Evolutionary conservation across 2,329 filamentous ascomycete species (phyloP).

Genomic region (Periconia sp.): DNA sequence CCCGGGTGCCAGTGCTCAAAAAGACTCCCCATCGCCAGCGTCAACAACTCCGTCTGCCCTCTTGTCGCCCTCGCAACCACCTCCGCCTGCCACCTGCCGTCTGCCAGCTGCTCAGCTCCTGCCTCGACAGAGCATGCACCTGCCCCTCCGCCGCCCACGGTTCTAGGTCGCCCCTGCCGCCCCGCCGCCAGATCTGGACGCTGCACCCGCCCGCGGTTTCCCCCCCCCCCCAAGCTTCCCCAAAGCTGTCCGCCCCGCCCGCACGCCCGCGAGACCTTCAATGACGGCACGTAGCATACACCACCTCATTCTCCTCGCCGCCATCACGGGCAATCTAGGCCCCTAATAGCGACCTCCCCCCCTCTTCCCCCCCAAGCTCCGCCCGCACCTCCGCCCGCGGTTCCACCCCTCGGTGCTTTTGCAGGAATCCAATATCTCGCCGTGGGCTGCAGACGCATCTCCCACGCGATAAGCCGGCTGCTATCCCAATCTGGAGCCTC

Average conservation of each 20-base stretch:
- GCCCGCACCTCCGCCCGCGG: slow-evolving; percentile 2
- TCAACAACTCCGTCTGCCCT: slow-evolving; percentile 1
- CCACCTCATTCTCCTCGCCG: slow-evolving; percentile 50
- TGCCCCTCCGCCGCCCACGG: slow-evolving; percentile 22
- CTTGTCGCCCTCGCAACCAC: slow-evolving; percentile 7
- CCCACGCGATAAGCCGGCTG: slow-evolving; percentile 47
- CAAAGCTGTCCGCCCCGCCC: slow-evolving; percentile 11
- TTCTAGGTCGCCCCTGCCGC: slow-evolving; percentile 27
- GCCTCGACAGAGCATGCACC: slow-evolving; percentile 25
- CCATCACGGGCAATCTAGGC: slow-evolving; percentile 46
- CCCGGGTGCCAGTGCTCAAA: slow-evolving; percentile 32
- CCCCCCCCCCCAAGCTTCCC: slow-evolving; percentile 20
- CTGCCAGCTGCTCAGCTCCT: slow-evolving; percentile 11
- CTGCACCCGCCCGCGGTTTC: not conserved
- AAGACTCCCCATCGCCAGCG: slow-evolving; percentile 34
- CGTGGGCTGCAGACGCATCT: slow-evolving; percentile 29
- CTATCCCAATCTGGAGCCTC: slow-evolving; percentile 36
- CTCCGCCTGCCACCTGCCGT: slow-evolving; percentile 5
- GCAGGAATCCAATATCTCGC: slow-evolving; percentile 24
- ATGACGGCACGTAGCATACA: slow-evolving; percentile 51
- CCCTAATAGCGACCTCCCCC: slow-evolving; percentile 25
- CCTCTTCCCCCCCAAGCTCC: slow-evolving; percentile 1
- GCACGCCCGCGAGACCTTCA: slow-evolving; percentile 35
- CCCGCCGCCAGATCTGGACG: slow-evolving; percentile 5
- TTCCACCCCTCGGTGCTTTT: slow-evolving; percentile 26